Evolutionary conservation across 2,329 filamentous ascomycete genomes (phyloP).

Genomic region (Colletotrichum sp.): DNA sequence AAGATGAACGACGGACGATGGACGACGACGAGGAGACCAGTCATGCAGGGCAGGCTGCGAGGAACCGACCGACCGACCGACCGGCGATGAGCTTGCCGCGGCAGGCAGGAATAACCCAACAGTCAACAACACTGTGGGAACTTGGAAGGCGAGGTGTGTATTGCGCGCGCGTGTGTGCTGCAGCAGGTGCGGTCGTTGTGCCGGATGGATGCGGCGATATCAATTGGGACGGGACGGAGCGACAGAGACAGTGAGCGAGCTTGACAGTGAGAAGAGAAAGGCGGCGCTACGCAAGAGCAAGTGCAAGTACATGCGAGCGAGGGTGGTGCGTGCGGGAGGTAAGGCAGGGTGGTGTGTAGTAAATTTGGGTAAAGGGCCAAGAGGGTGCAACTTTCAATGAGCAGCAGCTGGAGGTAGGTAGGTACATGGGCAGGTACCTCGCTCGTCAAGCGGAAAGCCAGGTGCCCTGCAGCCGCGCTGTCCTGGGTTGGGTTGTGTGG

Average conservation of each 20-base stretch:
- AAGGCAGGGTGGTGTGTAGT: neutral
- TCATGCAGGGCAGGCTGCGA: constrained; percentile 1
- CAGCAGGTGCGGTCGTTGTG: neutral
- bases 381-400: neutral
- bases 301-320: neutral
- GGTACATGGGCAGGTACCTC: neutral
- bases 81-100: neutral
- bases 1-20: neutral
- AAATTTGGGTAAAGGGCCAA: neutral
- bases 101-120: constrained; percentile 1
- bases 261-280: neutral
- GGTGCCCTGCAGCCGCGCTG: neutral
- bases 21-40: neutral
- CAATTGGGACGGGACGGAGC: neutral
- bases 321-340: neutral
- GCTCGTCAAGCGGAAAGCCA: neutral
- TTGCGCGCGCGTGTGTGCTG: neutral
- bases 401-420: neutral
- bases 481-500: neutral
- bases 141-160: neutral
- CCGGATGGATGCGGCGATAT: constrained; percentile 16
- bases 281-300: constrained; percentile 5
- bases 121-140: neutral
- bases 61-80: neutral
- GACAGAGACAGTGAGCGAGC: neutral